Evolutionary conservation across 805 yeast genomes (phyloP), one percentile per base, ranked within the genome.

Genomic region (Candida cerambycidarum): DNA sequence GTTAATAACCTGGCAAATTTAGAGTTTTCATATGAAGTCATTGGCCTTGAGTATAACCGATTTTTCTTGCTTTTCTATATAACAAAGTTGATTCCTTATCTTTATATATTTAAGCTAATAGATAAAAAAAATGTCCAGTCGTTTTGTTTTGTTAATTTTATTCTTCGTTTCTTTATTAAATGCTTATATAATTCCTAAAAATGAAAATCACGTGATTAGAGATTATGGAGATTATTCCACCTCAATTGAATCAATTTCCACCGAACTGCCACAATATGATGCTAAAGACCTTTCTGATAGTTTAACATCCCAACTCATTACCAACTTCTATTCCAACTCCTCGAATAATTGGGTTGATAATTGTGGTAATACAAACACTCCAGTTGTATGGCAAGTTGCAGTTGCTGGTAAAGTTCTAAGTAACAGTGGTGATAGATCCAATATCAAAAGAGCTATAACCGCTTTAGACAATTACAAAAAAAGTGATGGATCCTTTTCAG

Each of bases 301-400:
- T 4, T 18, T 48, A 8, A 30, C 43, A 4, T 25, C 37, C 5
- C 28, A 33, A 4, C 33, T 48, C n/a, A 28, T 45, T 2, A 15
- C 27, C 9, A 42, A 49, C 7, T 53, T 51, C 24, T 42, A 36
- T 16, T 24, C 34, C 12, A 32, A 49, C 13, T 32, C 44, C 8
- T 18, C 47, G 9, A 23, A 42, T 13, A 34, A 37, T 11, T 57
- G 57, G 55, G 31, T 15, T 13, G 54, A 54, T 32, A 24, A 32
- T 4, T 57, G 62, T 34, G 39, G 32, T 9, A 34, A 31, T 14
- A 24, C 23, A 8, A 38, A 23, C 6, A 23, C 37, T 5, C 58
- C 62, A 1, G 59, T 54, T 2, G 44, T 58, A 8, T 58, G 62
- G 62, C 45, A 46, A 19, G 57, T 53, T 9, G 60, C 61, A 14